phyloP scores from a whole-genome alignment of 768 basidiomycete species.

The Cubamyces lactineus region DNA sequence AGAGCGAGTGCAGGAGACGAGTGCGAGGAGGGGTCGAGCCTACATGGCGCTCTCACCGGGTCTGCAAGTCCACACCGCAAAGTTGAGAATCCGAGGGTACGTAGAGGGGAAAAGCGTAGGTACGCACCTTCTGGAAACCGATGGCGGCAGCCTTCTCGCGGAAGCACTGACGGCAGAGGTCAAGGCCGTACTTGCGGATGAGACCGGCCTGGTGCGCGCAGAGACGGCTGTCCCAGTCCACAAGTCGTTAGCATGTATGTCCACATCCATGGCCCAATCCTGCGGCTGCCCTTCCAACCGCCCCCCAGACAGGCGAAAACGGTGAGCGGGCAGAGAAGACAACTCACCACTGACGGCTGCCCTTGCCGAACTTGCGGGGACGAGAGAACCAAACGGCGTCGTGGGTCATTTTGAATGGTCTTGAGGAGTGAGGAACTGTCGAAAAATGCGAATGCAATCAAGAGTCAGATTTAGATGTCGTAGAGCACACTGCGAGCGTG shows the following conservation, averaged over 20 bases:
- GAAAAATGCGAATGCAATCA: slow-evolving; percentile 8
- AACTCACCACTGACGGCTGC: slow-evolving; percentile 89
- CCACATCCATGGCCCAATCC: background rate
- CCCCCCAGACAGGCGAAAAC: slow-evolving; percentile 3
- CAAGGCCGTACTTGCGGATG: slow-evolving; percentile 95
- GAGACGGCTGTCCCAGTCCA: slow-evolving; percentile 68
- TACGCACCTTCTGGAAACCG: slow-evolving; percentile 86
- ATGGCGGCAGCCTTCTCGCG: slow-evolving; percentile 93
- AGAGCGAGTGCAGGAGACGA: slow-evolving; percentile 13
- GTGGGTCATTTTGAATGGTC: slow-evolving; percentile 81
- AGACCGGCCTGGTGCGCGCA: slow-evolving; percentile 98
- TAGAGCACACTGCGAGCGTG: background rate
- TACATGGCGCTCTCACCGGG: slow-evolving; percentile 27
- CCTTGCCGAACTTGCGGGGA: slow-evolving; percentile 94
- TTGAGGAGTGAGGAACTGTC: slow-evolving; percentile 20
- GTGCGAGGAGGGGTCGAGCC: slow-evolving; percentile 1
- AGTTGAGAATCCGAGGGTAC: background rate
- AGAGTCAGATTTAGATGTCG: background rate
- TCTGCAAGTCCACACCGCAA: slow-evolving; percentile 13
- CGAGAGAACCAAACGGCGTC: slow-evolving; percentile 98
- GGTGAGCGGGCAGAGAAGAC: background rate
- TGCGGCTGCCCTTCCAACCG: background rate
- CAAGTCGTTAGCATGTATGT: slow-evolving; percentile 22
- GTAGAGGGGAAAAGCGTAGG: background rate
- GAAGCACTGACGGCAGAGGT: slow-evolving; percentile 99